Evolutionary conservation across 768 basidiomycete species (phyloP).

Genomic region (Lactifluus volemus): DNA sequence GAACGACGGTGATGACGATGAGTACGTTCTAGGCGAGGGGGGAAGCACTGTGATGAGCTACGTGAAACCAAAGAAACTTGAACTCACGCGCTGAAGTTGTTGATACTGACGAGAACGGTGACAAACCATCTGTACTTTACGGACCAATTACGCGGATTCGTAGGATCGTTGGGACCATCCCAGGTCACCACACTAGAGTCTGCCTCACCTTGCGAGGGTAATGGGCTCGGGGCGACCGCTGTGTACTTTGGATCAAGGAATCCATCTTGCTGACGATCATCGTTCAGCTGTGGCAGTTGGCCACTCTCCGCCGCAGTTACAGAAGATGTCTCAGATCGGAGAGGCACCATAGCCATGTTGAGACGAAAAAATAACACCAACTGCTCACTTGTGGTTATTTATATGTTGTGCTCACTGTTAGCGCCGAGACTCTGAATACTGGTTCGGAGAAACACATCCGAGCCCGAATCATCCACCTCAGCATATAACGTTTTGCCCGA

Average conservation of each 20-base stretch:
- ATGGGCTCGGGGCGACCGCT: not conserved
- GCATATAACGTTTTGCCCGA: not conserved
- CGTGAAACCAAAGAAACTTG: not conserved
- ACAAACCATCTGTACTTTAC: constrained; percentile 2
- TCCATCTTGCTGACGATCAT: not conserved
- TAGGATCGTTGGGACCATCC: constrained; percentile 6
- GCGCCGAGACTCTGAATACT: not conserved
- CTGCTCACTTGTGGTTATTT: not conserved
- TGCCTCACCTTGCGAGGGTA: not conserved
- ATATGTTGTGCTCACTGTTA: not conserved
- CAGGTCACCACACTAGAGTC: constrained; percentile 4
- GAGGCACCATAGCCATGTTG: not conserved
- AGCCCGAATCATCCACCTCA: not conserved
- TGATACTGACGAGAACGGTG: not conserved
- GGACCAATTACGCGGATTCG: constrained; percentile 16
- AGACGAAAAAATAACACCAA: not conserved
- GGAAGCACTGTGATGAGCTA: not conserved
- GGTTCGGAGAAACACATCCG: not conserved
- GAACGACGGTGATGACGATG: constrained; percentile 9
- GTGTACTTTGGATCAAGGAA: too few species aligned
- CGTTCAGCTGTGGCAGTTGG: too few species aligned
- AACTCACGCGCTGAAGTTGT: not conserved
- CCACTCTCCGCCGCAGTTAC: too few species aligned
- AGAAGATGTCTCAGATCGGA: not conserved
- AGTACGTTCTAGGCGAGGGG: constrained; percentile 2